A percentile compares a stretch with the other conserved stretches of the same genome.
Conservation (phyloP, 148 eudicot genomes). For the Simmondsia chinensis region DNA sequence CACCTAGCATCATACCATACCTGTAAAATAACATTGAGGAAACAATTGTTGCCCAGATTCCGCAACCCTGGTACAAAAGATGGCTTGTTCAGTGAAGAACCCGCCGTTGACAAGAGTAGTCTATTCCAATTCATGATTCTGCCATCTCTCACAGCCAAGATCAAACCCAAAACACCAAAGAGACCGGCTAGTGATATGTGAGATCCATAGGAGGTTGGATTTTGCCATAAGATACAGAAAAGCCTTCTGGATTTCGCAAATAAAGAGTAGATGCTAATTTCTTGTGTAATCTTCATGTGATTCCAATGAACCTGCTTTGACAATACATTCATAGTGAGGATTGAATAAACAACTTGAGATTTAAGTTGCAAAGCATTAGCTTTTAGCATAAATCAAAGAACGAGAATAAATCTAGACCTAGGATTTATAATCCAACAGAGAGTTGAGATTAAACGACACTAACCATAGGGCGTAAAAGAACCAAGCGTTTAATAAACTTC, state of each 20-base stretch:
- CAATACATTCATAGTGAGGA: not conserved
- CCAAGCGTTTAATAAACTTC: too few species aligned
- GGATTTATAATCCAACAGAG: too few species aligned
- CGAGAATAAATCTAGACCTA: too few species aligned
- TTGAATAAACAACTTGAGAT: too few species aligned
- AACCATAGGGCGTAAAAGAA: too few species aligned
- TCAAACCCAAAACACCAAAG: slow-evolving; percentile 45
- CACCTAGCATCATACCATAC: slow-evolving; percentile 16
- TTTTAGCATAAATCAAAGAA: too few species aligned
- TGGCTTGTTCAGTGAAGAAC: slow-evolving; percentile 12
- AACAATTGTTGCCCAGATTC: slow-evolving; percentile 89
- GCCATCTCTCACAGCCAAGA: slow-evolving; percentile 36
- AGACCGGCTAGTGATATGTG: slow-evolving; percentile 39
- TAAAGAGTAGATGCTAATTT: slow-evolving; percentile 26
- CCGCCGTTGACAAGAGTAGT: slow-evolving; percentile 13
- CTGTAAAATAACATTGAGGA: slow-evolving; percentile 92
- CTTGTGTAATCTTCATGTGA: slow-evolving; percentile 44
- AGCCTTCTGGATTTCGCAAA: slow-evolving; percentile 34
- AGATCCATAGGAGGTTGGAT: slow-evolving; percentile 34
- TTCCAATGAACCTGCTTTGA: slow-evolving; percentile 17
- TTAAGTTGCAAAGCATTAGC: too few species aligned
- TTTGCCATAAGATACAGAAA: slow-evolving; percentile 19
- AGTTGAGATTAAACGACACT: too few species aligned
- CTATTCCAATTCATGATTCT: slow-evolving; percentile 21
- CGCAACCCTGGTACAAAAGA: slow-evolving; percentile 68